Conservation (phyloP, 2,329 filamentous ascomycete genomes). For the Stylonectria norvegica region DNA sequence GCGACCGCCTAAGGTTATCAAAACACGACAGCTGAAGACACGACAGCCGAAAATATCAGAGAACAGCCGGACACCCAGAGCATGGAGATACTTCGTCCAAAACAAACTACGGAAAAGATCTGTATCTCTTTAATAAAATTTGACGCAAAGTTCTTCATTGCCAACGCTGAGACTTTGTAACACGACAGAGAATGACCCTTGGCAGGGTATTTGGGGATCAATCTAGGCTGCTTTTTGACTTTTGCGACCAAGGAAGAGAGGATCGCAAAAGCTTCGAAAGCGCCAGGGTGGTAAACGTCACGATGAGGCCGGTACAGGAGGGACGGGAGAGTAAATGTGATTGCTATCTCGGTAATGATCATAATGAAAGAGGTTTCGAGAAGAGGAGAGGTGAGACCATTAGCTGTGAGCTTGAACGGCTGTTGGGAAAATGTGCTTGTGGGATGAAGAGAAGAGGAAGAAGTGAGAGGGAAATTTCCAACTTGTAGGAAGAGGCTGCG, state of each 20-base stretch:
- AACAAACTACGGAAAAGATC: constrained; percentile 25
- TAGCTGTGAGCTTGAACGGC: neutral
- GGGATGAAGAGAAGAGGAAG: constrained; percentile 12
- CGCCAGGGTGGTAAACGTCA: constrained; percentile 49
- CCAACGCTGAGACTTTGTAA: constrained; percentile 77
- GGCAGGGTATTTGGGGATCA: constrained; percentile 73
- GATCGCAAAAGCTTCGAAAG: constrained; percentile 89
- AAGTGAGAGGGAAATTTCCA: constrained; percentile 12
- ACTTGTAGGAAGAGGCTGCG: constrained; percentile 1
- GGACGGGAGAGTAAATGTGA: constrained; percentile 3
- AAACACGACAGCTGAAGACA: too few species aligned
- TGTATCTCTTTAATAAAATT: constrained; percentile 74
- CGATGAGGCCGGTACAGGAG: constrained; percentile 1
- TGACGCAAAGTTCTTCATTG: constrained; percentile 84
- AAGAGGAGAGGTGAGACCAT: neutral
- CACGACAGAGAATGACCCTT: constrained; percentile 90
- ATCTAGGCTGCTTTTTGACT: constrained; percentile 89
- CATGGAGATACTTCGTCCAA: too few species aligned
- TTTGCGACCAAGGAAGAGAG: constrained; percentile 65
- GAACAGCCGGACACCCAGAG: too few species aligned
- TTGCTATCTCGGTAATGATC: constrained; percentile 4
- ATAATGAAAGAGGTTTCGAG: neutral
- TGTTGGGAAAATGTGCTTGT: constrained; percentile 5
- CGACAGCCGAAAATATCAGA: too few species aligned
- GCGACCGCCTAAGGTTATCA: too few species aligned